Evolutionary conservation across 2,329 filamentous ascomycete genomes (phyloP), one percentile per base, ranked within the genome.

Genomic region (Nemania diffusa): DNA sequence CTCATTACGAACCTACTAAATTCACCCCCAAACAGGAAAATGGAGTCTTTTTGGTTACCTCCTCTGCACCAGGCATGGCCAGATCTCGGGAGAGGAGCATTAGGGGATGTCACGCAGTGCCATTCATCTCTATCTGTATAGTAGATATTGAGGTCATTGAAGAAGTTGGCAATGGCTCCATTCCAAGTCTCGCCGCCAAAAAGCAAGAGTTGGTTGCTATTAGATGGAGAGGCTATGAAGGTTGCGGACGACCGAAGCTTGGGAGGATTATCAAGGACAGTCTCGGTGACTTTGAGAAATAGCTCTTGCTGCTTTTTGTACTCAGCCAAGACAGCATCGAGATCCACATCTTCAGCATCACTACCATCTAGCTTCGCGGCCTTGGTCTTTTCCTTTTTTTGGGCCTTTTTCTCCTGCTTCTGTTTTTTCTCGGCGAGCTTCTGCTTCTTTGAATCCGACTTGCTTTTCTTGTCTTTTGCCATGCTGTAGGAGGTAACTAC

Each of bases 121-220:
- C 96, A 99, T 79, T 96, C 91, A 79, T 97, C 92, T 70, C 90
- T 88, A 80, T 92, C 92, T 78, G 94, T 91, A 80, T 96, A 86
- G 80, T 91, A 91, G 71, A 91, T 83, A 80, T 89, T 84, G 74
- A 91, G 79, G 76, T 90, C 88, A 76, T 90, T 90, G 79, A 85
- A 90, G 78, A 90, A 90, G 56, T 86, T 88, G 3, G 95, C 96
- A 63, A 96, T 83, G 2, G 92, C 92, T 4, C 96, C 96, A 80
- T 98, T 97, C 82, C 93, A 98, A 77, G 94, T 97, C 83, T 99
- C 96, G 71, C 96, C 96, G 17, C 95, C 96, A 79, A 97, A 99
- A 5, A 98, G 82, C 72, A 98, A 90, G 64, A 99, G 82, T 78
- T 97, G 94, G 79, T 96, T 97, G 74, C 87, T 88, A 80, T 97